Evolutionary conservation across 2,329 filamentous ascomycete genomes (phyloP).

Genomic region (Aspergillus pseudoglaucus): DNA sequence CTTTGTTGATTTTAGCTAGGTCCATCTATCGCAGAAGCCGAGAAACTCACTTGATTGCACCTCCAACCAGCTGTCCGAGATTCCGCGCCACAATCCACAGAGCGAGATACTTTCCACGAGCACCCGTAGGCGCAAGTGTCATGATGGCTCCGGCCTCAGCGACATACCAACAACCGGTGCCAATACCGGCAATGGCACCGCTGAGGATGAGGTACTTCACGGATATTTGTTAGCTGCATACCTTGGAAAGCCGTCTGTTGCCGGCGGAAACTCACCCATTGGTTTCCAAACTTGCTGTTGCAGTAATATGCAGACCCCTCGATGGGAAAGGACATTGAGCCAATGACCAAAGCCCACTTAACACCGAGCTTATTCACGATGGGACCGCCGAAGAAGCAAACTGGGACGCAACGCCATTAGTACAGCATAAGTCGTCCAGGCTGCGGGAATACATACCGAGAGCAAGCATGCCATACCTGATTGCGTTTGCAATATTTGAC

Average conservation of each 20-base stretch:
- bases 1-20: conserved; percentile 10
- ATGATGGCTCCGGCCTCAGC: conserved; percentile 46
- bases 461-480: conserved; percentile 24
- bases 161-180: conserved; percentile 45
- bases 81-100: conserved; percentile 46
- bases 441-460: conserved; percentile 14
- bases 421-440: background rate
- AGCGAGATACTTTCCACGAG: conserved; percentile 44
- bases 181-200: conserved; percentile 33
- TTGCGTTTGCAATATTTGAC: conserved; percentile 36
- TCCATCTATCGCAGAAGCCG: background rate
- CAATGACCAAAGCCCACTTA: conserved; percentile 43
- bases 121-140: conserved; percentile 41
- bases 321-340: conserved; percentile 39
- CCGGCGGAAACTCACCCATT: conserved; percentile 35
- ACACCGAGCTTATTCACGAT: conserved; percentile 44
- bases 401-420: conserved; percentile 11
- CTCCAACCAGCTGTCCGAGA: conserved; percentile 43
- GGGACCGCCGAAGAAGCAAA: conserved; percentile 40
- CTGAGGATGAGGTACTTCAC: conserved; percentile 36
- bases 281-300: conserved; percentile 45
- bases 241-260: background rate
- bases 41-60: conserved; percentile 38
- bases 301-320: conserved; percentile 44
- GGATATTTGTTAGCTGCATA: background rate